Evolutionary conservation across 73 alveolate genomes (phyloP).

Genomic region (Stentor roeselii): DNA sequence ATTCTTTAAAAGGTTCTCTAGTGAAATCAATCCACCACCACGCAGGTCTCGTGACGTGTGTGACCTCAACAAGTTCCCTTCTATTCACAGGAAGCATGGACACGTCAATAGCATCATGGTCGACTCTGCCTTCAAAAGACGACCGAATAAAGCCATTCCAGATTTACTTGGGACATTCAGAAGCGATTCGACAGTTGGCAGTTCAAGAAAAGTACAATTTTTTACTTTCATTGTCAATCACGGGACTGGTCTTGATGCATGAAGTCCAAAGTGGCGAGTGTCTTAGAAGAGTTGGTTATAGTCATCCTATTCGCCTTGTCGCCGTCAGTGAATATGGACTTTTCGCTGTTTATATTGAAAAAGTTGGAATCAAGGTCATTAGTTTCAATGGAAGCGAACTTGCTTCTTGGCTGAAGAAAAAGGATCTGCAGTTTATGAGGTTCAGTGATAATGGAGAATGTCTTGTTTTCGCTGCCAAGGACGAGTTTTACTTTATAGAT

Average conservation of each 20-base stretch:
- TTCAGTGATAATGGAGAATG: background rate
- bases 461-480: background rate
- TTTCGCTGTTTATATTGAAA: background rate
- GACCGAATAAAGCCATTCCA: background rate
- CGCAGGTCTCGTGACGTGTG: slow-evolving; percentile 30
- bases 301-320: background rate
- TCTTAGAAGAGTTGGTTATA: background rate
- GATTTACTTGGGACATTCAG: background rate
- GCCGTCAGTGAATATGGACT: slow-evolving; percentile 4
- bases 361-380: background rate
- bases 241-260: background rate
- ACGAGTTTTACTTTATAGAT: background rate
- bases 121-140: background rate
- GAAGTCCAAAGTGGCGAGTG: background rate
- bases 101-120: slow-evolving; percentile 18
- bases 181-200: background rate
- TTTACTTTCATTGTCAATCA: background rate
- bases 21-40: slow-evolving; percentile 12
- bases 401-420: background rate
- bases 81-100: slow-evolving; percentile 26
- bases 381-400: background rate
- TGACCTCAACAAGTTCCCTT: background rate
- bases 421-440: background rate
- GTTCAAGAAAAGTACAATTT: background rate
- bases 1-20: slow-evolving; percentile 4